Evolutionary conservation across 768 basidiomycete genomes (phyloP), one percentile per base, ranked within the genome.

Genomic region (Tremella fuciformis): DNA sequence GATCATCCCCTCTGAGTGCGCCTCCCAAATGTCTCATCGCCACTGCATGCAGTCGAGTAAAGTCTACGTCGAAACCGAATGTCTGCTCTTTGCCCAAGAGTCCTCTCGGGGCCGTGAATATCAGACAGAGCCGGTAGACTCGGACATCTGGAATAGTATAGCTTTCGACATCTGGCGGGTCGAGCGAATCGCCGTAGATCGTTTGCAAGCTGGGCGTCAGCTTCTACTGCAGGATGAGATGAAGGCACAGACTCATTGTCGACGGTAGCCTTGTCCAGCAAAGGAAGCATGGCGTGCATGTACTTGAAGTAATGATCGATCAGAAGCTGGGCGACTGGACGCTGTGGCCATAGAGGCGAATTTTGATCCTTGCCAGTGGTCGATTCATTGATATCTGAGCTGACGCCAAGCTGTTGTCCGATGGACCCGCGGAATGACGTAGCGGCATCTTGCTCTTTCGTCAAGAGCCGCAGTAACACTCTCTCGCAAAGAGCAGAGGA

Each of bases 291-390:
- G 22, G n/a, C 42, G 42, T 22, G n/a, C n/a, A n/a, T 22, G 15
- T 46, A 46, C n/a, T n/a, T 46, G 42, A 46, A 46, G 16, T 18
- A 46, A n/a, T 46, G 42, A 15, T 46, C n/a, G 6, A 46, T 15
- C n/a, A 46, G 42, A 18, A 18, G n/a, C 42, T 46, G n/a, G n/a
- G 42, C 42, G n/a, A 46, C n/a, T 8, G 22, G n/a, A 4, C n/a
- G 42, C 42, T n/a, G 42, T 6, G 42, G 42, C 42, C 42, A 46
- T 15, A 22, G 22, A 8, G 22, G 42, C 6, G 42, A 46, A 15
- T 22, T 46, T 46, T 46, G n/a, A 15, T 34, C 29, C 11, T 34
- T 34, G 29, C 29, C 29, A 11, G 29, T 11, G 29, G 29, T 34
- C 29, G 29, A 34, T 11, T 34, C 29, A 34, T 34, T 34, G 29